Evolutionary conservation across 345 rosid genomes (phyloP).

Genomic region (Syzygium grande): DNA sequence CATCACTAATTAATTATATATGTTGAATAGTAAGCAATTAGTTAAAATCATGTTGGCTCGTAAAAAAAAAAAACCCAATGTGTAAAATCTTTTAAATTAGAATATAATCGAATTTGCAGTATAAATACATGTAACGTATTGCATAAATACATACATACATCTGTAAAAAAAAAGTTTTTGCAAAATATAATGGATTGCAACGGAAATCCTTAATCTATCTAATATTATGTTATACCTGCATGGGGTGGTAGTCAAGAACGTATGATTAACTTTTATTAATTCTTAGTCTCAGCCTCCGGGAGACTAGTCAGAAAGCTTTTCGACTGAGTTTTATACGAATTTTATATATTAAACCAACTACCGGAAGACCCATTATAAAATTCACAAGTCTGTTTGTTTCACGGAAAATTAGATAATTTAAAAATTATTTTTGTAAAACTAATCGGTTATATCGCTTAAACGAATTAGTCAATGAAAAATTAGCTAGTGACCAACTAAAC

Average conservation of each 20-base stretch:
- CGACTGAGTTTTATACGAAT: not conserved
- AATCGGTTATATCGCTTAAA: not conserved
- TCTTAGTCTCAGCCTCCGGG: not conserved
- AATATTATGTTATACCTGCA: not conserved
- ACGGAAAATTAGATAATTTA: not conserved
- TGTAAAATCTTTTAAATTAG: not conserved
- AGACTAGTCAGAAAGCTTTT: not conserved
- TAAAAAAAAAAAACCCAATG: not conserved
- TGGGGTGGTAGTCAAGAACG: not conserved
- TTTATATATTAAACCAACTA: not conserved
- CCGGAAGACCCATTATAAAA: not conserved
- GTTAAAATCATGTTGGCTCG: not conserved
- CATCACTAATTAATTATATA: not conserved
- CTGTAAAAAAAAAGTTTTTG: not conserved
- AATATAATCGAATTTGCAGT: not conserved
- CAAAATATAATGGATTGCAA: not conserved
- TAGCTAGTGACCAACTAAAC: not conserved
- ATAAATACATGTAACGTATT: not conserved
- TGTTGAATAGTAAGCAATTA: not conserved
- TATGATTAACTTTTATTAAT: not conserved
- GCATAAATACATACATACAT: not conserved
- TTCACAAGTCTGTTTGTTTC: not conserved
- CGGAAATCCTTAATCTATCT: not conserved
- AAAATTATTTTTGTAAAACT: not conserved
- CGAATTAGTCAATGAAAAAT: not conserved